Evolutionary conservation across 169 alveolate genomes (phyloP), one percentile per base, ranked within the genome.

Genomic region (Plasmodium vivax): DNA sequence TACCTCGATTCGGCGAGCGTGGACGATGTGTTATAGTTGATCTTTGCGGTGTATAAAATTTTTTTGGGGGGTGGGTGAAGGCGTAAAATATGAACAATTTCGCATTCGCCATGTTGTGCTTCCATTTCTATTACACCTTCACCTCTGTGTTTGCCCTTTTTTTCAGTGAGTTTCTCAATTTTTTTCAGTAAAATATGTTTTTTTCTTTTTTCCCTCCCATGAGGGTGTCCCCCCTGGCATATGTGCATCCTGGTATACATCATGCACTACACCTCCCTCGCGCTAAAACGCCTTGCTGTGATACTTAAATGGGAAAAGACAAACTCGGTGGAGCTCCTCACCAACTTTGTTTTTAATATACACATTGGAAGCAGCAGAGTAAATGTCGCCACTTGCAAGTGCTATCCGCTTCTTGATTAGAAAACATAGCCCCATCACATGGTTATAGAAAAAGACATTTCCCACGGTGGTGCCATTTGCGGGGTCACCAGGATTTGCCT

Each of bases 341-440:
- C 71, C 47, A 56, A 38, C 58, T 51, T 51, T 87, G 82, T 71
- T 87, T 30, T 75, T 87, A 34, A 87, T 87, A 56, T 87, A 58
- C 62, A 87, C 81, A 34, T 77, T 87, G 62, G 87, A 51, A 87
- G 87, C 16, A 54, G 27, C 27, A 30, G 85, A 56, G 68, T 51
- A 87, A 38, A 87, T 23, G 62, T 87, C 32, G n/a, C 68, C 23
- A 75, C 41, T 87, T 14, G 77, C 27, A 87, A 36, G 80, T 36
- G 38, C 23, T 30, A 87, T 56, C 45, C 82, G 79, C 34, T 87
- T 87, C 43, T 71, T 87, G 47, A 77, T 77, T 87, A 87, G 47
- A 87, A 87, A 87, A 54, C 93, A 87, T 87, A 87, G 32, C 19
- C 93, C 93, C 73, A 87, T 77, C 68, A 87, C 72, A 23, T 87